A percentile compares a stretch with the other conserved stretches of the same genome.
Conservation (phyloP, 805 yeast genomes). For the Scheffersomyces coipomensis region DNA sequence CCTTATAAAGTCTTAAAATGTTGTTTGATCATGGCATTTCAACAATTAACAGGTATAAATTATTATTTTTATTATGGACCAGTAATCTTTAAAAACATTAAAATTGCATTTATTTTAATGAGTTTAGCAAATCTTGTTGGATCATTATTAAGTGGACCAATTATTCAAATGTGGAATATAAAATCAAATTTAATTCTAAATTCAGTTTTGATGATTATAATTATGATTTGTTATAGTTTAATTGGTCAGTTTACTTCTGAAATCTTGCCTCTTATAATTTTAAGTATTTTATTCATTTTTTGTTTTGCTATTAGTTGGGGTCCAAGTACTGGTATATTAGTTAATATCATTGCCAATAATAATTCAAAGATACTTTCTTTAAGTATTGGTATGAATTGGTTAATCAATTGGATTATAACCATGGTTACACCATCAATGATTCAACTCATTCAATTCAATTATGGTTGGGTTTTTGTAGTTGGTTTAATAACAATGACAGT, state of each 20-base stretch:
- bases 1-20: conserved; percentile 9
- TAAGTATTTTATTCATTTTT: conserved; percentile 17
- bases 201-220: conserved; percentile 11
- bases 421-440: conserved; percentile 20
- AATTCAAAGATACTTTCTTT: conserved; percentile 13
- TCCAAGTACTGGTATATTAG: conserved; percentile 24
- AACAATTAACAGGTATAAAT: conserved; percentile 33
- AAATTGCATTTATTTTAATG: conserved; percentile 12
- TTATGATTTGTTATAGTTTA: conserved; percentile 13
- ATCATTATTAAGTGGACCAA: conserved; percentile 13
- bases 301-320: conserved; percentile 31
- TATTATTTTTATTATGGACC: conserved; percentile 31
- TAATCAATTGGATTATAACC: conserved; percentile 19
- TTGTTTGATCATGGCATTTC: conserved; percentile 25
- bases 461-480: conserved; percentile 17
- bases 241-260: conserved; percentile 6
- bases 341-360: conserved; percentile 21
- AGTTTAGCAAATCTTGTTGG: conserved; percentile 19
- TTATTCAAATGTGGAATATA: conserved; percentile 11
- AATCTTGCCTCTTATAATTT: conserved; percentile 9
- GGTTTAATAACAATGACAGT: conserved; percentile 14
- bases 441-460: conserved; percentile 14
- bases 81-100: conserved; percentile 16
- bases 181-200: conserved; percentile 11
- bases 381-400: conserved; percentile 20